phyloP scores from a whole-genome alignment of 495 filamentous ascomycete species.

The Hyaloscypha bicolor region DNA sequence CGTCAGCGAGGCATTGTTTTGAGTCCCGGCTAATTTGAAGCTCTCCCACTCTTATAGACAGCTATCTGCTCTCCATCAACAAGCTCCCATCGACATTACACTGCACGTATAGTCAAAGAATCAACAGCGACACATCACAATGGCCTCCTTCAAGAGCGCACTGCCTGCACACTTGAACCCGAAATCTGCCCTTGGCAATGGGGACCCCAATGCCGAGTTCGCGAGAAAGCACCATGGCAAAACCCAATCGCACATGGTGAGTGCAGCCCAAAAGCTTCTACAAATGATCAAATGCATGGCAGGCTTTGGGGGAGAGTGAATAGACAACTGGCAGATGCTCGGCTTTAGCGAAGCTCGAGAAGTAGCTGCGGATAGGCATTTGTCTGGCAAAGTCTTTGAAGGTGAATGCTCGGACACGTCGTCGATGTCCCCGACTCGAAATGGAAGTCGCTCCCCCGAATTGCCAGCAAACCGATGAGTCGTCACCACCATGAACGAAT shows the following conservation, averaged over 20 bases:
- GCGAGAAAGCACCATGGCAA: slow-evolving; percentile 87
- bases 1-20: not conserved
- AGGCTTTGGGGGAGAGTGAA: not conserved
- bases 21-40: not conserved
- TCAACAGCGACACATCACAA: slow-evolving; percentile 35
- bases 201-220: slow-evolving; percentile 53
- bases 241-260: slow-evolving; percentile 93
- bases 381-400: not conserved
- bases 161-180: slow-evolving; percentile 72
- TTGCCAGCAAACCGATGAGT: not conserved
- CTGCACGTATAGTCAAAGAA: not conserved
- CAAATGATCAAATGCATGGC: slow-evolving; percentile 3
- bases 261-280: slow-evolving; percentile 40
- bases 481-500: not conserved
- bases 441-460: not conserved
- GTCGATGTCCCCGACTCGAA: not conserved
- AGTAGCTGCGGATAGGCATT: not conserved
- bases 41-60: not conserved
- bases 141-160: slow-evolving; percentile 70
- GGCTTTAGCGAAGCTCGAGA: slow-evolving; percentile 6
- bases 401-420: slow-evolving; percentile 1
- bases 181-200: slow-evolving; percentile 57
- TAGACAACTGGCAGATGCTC: not conserved
- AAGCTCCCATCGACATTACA: not conserved
- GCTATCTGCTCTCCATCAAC: slow-evolving; percentile 2